These are phyloP conservation scores for Pseudogymnoascus sp. DNA, from an alignment of 2,329 filamentous ascomycete species.

Conservation along the genomic window DNA sequence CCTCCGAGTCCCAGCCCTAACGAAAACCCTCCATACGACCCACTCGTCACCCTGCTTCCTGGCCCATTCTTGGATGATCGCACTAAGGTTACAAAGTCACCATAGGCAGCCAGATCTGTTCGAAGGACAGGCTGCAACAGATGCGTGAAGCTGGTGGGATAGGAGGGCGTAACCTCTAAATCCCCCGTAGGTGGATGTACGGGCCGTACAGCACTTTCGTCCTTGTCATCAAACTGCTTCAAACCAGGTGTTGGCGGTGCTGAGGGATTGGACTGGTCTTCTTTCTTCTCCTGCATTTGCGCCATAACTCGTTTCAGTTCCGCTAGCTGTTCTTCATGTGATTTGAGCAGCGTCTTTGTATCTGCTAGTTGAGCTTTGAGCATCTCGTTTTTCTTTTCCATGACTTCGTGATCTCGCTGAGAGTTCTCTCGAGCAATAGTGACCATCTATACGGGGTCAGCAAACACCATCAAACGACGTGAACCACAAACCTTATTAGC, in stretches of 20 bases:
- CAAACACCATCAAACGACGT: conserved; percentile 67
- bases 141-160: conserved; percentile 70
- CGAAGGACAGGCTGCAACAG: conserved; percentile 78
- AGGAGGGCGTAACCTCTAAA: conserved; percentile 46
- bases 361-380: conserved; percentile 79
- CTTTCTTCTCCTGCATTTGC: conserved; percentile 67
- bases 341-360: conserved; percentile 76
- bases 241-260: conserved; percentile 69
- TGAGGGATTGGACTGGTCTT: conserved; percentile 67
- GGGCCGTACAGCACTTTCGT: conserved; percentile 37
- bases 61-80: conserved; percentile 57
- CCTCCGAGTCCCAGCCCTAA: conserved; percentile 40
- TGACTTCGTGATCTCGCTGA: conserved; percentile 71
- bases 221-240: conserved; percentile 58
- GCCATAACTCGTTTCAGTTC: conserved; percentile 93
- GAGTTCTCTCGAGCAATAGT: conserved; percentile 85
- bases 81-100: conserved; percentile 77
- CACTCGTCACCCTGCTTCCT: conserved; percentile 63
- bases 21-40: conserved; percentile 56
- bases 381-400: conserved; percentile 82
- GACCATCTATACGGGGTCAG: conserved; percentile 76
- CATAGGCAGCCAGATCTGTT: conserved; percentile 72
- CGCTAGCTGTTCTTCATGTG: conserved; percentile 85
- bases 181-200: conserved; percentile 26
- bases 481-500: conserved; percentile 65